These are phyloP conservation scores for Juglanconis oblonga DNA, from an alignment of 2,329 filamentous ascomycete species.

Conservation along the genomic window DNA sequence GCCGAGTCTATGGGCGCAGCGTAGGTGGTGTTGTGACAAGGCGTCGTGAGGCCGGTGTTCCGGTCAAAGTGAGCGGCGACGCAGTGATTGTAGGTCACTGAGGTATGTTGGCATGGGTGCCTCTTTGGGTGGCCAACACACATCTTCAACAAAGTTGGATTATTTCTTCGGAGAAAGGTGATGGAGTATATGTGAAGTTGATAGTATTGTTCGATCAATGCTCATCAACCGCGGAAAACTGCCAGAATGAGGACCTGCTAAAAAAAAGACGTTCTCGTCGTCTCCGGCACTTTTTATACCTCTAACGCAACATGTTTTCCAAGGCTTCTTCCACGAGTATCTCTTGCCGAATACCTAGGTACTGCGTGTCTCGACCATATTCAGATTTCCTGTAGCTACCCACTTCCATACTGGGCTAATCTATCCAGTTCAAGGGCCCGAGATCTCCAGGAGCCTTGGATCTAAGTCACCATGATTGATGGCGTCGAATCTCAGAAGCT, in stretches of 20 bases:
- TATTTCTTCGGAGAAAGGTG: no score
- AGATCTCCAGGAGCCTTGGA: conserved; percentile 2
- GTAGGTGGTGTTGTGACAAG: conserved; percentile 48
- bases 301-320: no score
- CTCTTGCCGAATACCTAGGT: neutral
- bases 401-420: neutral
- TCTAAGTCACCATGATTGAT: neutral
- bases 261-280: no score
- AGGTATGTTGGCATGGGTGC: conserved; percentile 53
- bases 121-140: conserved; percentile 53
- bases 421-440: neutral
- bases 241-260: no score
- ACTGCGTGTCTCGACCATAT: neutral
- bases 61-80: conserved; percentile 46
- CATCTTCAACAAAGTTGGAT: conserved; percentile 33
- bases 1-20: conserved; percentile 42
- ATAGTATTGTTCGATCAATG: no score
- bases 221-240: no score
- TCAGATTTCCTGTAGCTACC: neutral
- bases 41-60: conserved; percentile 46
- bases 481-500: conserved; percentile 4
- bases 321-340: neutral
- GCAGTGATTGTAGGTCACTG: conserved; percentile 55
- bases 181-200: no score
- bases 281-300: neutral